phyloP scores from a whole-genome alignment of 2,329 filamentous ascomycete species.

The Lithohypha guttulata region DNA sequence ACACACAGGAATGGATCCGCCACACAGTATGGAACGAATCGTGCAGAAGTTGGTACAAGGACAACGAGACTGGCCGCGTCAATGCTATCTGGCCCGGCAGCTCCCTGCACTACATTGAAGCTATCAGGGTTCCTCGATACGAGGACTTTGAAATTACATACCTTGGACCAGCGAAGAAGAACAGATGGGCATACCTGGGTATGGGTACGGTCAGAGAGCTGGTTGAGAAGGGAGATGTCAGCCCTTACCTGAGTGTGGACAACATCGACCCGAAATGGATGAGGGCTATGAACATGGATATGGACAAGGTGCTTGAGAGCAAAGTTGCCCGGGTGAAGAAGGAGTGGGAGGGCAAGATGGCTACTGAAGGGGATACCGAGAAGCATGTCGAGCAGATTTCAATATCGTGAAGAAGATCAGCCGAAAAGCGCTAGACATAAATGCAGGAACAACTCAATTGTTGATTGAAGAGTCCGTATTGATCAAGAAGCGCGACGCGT shows the following conservation, averaged over 20 bases:
- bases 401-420: background rate
- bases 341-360: constrained; percentile 11
- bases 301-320: constrained; percentile 17
- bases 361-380: constrained; percentile 10
- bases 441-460: too few species aligned
- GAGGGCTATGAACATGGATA: constrained; percentile 19
- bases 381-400: constrained; percentile 15
- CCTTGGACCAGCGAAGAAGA: constrained; percentile 19
- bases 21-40: constrained; percentile 40
- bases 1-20: constrained; percentile 38
- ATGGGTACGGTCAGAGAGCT: constrained; percentile 25
- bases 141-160: constrained; percentile 39
- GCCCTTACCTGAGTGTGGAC: constrained; percentile 26
- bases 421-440: background rate
- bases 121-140: constrained; percentile 31
- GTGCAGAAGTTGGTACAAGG: constrained; percentile 37
- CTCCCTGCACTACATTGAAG: constrained; percentile 39
- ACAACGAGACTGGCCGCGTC: constrained; percentile 28
- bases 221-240: constrained; percentile 23
- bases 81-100: constrained; percentile 42
- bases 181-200: constrained; percentile 26
- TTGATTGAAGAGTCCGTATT: too few species aligned
- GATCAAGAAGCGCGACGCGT: too few species aligned
- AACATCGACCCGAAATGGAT: constrained; percentile 28
- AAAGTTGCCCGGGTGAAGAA: constrained; percentile 16